These are phyloP conservation scores for Kluyveromyces sp. DNA, from an alignment of 1,139 yeast species.

Conservation along the genomic window DNA sequence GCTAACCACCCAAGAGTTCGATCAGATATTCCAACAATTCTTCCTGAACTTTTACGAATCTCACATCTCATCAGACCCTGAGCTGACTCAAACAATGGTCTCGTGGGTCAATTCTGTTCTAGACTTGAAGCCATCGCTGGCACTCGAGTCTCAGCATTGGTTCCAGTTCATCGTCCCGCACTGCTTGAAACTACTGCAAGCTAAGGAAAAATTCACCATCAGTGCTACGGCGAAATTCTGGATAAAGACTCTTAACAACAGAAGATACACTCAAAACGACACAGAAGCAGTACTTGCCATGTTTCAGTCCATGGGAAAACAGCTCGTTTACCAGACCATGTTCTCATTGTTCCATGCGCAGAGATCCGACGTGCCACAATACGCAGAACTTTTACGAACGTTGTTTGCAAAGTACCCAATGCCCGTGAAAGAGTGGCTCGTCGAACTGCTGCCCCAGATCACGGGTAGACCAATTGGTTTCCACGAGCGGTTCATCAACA, in stretches of 20 bases:
- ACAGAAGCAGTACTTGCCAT: slow-evolving; percentile 34
- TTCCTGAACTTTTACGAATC: slow-evolving; percentile 21
- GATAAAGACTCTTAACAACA: slow-evolving; percentile 48
- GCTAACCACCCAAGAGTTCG: slow-evolving; percentile 24
- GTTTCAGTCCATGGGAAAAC: slow-evolving; percentile 22
- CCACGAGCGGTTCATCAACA: slow-evolving; percentile 27
- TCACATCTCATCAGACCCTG: slow-evolving; percentile 32
- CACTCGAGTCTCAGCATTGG: slow-evolving; percentile 37
- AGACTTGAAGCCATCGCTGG: slow-evolving; percentile 44
- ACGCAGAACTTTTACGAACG: slow-evolving; percentile 29
- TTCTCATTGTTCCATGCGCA: slow-evolving; percentile 29
- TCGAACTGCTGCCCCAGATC: slow-evolving; percentile 20
- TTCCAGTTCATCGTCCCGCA: slow-evolving; percentile 34
- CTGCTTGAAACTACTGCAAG: slow-evolving; percentile 39
- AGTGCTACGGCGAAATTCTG: slow-evolving; percentile 61
- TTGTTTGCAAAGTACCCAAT: slow-evolving; percentile 29
- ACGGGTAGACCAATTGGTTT: slow-evolving; percentile 18
- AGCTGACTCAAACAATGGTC: slow-evolving; percentile 42
- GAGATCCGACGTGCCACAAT: slow-evolving; percentile 29
- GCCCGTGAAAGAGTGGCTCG: slow-evolving; percentile 28
- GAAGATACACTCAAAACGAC: slow-evolving; percentile 47
- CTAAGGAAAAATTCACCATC: slow-evolving; percentile 60
- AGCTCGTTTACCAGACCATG: slow-evolving; percentile 25
- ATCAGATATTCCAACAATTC: slow-evolving; percentile 25
- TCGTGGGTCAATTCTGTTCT: slow-evolving; percentile 48